Evolutionary conservation across 2,329 filamentous ascomycete genomes (phyloP), one percentile per base, ranked within the genome.

Genomic region (Colletotrichum viniferum): DNA sequence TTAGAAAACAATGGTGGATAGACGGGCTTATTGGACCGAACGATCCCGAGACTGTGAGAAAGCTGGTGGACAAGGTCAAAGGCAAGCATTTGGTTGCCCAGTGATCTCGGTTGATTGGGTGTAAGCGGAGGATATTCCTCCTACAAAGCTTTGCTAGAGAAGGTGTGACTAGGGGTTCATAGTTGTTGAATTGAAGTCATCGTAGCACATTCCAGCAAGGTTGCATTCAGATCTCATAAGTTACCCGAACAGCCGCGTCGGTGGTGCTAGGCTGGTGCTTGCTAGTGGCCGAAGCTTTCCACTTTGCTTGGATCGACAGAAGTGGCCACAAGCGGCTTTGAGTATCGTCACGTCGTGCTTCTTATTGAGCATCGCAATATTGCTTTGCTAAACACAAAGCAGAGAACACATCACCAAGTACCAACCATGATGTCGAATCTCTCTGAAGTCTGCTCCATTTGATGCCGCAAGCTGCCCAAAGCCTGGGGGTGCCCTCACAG

Each of bases 61-160:
- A 32, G 32, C 21, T 62, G 7, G 58, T 62, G 58, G 32, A 32
- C 12, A 62, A 34, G 5, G 58, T 24, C 43, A 13, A 52, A 24
- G 3, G n/a, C 43, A 21, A 52, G n/a, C 43, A 21, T 21, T 4
- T 52, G n/a, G 6, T 13, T 13, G 43, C n/a, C 43, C n/a, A 52
- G n/a, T 52, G 43, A 52, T 21, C 12, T 52, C 10, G n/a, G n/a
- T 2, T 4, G 43, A 21, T 21, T 52, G n/a, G 43, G n/a, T 52
- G 12, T 52, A 3, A 52, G 10, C 18, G 43, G 43, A 21, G 6
- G 1, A 13, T 13, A 21, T 52, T 52, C 5, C 5, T 52, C 43
- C 0, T 7, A 7, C n/a, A 21, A 13, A 21, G 43, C 43, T 0
- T 4, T 4, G 3, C 10, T 7, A 13, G 10, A 52, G 6, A 12